A percentile compares a stretch with the other conserved stretches of the same genome.
These are phyloP conservation scores for Suhomyces xylopsoci DNA, from an alignment of 805 yeast genomes.

Conservation along the genomic window DNA sequence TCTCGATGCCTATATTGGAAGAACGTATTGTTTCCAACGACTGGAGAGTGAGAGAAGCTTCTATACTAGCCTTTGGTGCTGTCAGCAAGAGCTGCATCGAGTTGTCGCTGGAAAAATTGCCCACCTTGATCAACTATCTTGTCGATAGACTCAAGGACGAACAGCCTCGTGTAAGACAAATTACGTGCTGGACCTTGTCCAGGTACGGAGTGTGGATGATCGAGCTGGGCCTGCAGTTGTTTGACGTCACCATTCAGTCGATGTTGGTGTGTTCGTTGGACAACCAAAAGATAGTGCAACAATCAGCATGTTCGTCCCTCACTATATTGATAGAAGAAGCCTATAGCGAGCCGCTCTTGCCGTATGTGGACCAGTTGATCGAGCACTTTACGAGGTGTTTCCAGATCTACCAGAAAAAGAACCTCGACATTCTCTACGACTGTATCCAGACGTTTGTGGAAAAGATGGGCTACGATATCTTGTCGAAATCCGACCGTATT, in stretches of 20 bases:
- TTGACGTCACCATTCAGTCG: slow-evolving; percentile 74
- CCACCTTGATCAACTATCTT: slow-evolving; percentile 78
- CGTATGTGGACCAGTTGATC: slow-evolving; percentile 64
- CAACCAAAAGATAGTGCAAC: slow-evolving; percentile 88
- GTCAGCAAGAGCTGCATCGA: slow-evolving; percentile 85
- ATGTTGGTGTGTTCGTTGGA: slow-evolving; percentile 76
- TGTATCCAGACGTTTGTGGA: slow-evolving; percentile 89
- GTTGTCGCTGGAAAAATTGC: slow-evolving; percentile 65
- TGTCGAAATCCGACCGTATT: slow-evolving; percentile 55
- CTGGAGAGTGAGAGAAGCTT: slow-evolving; percentile 92
- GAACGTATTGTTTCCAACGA: slow-evolving; percentile 62
- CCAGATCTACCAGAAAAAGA: slow-evolving; percentile 73
- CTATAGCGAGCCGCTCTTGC: slow-evolving; percentile 57
- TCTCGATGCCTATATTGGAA: slow-evolving; percentile 72
- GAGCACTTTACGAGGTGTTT: slow-evolving; percentile 73
- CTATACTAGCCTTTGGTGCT: slow-evolving; percentile 93
- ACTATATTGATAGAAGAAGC: slow-evolving; percentile 80
- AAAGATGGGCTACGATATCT: slow-evolving; percentile 57
- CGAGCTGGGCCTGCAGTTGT: slow-evolving; percentile 62
- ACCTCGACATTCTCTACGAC: slow-evolving; percentile 79
- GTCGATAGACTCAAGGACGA: slow-evolving; percentile 73
- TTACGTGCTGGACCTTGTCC: slow-evolving; percentile 93
- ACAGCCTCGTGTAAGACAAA: slow-evolving; percentile 85
- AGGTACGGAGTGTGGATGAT: slow-evolving; percentile 83
- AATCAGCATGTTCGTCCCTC: slow-evolving; percentile 85